A percentile compares a stretch with the other conserved stretches of the same genome.
Conservation (phyloP, 768 basidiomycete genomes). For the Serendipita sp. region DNA sequence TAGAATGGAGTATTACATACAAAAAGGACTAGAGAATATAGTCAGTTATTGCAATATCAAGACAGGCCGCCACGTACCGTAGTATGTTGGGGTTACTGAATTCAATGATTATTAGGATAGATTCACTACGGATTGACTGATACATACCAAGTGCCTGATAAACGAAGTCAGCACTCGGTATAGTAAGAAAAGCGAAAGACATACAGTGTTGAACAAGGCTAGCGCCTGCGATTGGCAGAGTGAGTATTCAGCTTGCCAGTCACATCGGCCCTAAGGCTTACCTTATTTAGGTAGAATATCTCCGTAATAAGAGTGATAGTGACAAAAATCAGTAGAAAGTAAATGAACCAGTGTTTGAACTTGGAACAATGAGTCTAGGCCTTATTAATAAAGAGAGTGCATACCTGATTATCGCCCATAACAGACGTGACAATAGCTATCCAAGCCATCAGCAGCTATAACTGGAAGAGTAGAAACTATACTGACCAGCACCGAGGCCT, state of each 20-base stretch:
- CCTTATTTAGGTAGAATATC: slow-evolving; percentile 90
- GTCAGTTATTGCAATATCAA: background rate
- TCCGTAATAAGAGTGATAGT: slow-evolving; percentile 71
- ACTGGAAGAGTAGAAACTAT: background rate
- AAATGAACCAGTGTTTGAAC: slow-evolving; percentile 88
- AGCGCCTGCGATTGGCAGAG: slow-evolving; percentile 1
- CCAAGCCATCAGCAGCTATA: background rate
- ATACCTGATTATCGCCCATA: slow-evolving; percentile 60
- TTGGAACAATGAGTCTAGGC: slow-evolving; percentile 19
- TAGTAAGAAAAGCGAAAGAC: slow-evolving; percentile 12
- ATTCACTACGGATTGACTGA: background rate
- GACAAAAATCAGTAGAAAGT: slow-evolving; percentile 35
- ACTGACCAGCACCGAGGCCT: slow-evolving; percentile 50
- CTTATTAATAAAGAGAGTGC: slow-evolving; percentile 11
- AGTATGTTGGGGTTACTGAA: slow-evolving; percentile 72
- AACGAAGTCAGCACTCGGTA: background rate
- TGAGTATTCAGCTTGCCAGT: background rate
- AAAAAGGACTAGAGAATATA: background rate
- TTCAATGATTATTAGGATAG: background rate
- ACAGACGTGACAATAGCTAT: slow-evolving; percentile 64
- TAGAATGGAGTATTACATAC: background rate
- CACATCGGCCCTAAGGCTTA: slow-evolving; percentile 76
- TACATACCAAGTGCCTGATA: slow-evolving; percentile 2
- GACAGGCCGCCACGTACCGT: slow-evolving; percentile 28
- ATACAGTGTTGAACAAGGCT: slow-evolving; percentile 30